Base-by-base conservation (phyloP, 805 yeast species). In the Teunomyces cretensis region DNA sequence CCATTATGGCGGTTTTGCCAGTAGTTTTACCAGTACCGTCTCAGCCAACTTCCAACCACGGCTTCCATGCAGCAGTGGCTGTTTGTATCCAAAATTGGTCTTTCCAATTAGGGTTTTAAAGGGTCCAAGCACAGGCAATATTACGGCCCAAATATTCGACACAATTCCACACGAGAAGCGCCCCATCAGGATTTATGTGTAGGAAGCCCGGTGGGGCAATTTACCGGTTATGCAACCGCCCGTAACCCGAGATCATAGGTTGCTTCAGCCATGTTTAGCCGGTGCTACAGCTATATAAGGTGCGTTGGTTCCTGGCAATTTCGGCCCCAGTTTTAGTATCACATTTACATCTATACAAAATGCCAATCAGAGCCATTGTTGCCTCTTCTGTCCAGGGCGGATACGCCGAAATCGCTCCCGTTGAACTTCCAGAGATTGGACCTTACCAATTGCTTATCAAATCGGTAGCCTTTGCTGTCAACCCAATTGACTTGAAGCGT, bases 401-500 rank as follows among this genome's bases (percentile, higher is more conserved):
- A 32, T 45, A 46, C 35, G 41, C 50, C 16, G 56, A 64, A 7
- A 51, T 61, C 7, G 57, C 59, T 12, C 50, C 54, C 11, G 57
- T 66, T 3, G 61, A 68, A 7, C 49, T 68, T 9, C 72, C 74
- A 14, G 61, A 55, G 22, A 63, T 76, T 33, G 57, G 49, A 12
- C 63, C 61, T 24, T 59, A 43, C 39, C 46, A 46, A 40, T 40
- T 83, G 12, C 60, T 82, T 9, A 61, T 85, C 44, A 74, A 79
- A 56, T 69, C 79, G 6, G 60, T 62, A 15, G 81, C 86, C 8
- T 75, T 62, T 44, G 87, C 85, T 2, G 70, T 76, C 32, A 85
- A 85, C 55, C 90, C 89, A 33, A 78, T 85, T 6, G 91, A 85
- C 57, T 83, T 84, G 84, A 83, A 82, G 54, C 86, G 82, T 53